Percentiles rank a stretch among this genome's conserved stretches.
Evolutionary conservation across 768 basidiomycete genomes (phyloP).

Genomic region (Daedaleopsis nitida): DNA sequence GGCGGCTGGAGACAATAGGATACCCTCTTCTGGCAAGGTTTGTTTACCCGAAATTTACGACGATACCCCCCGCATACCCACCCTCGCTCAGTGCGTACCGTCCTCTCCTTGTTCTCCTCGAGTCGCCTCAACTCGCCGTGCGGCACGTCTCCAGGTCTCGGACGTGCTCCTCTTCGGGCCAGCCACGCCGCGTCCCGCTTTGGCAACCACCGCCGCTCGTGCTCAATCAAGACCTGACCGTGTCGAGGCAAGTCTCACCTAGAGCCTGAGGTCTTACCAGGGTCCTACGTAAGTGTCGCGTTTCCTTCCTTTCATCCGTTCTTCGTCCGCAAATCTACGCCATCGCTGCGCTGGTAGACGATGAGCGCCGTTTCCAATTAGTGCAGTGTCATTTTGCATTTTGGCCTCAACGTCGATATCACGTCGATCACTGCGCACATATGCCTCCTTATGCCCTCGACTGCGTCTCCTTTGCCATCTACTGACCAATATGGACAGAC

Average conservation of each 20-base stretch:
- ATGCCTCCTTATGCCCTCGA: background rate
- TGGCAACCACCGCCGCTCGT: constrained; percentile 11
- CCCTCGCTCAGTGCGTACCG: constrained; percentile 12
- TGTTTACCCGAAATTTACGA: constrained; percentile 20
- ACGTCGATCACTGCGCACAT: background rate
- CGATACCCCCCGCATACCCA: constrained; percentile 19
- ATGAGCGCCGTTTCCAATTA: background rate
- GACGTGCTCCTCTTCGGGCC: background rate
- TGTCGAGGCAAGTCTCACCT: background rate
- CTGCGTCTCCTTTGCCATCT: background rate
- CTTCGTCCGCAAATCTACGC: background rate
- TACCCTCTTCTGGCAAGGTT: constrained; percentile 17
- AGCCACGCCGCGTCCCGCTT: constrained; percentile 11
- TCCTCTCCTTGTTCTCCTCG: constrained; percentile 7
- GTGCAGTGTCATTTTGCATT: background rate
- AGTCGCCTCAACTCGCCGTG: constrained; percentile 1
- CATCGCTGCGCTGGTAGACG: background rate
- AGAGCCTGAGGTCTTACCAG: no score
- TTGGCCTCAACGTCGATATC: background rate
- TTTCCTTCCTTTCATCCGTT: background rate
- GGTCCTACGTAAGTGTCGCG: constrained; percentile 18
- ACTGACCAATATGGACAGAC: constrained; percentile 3
- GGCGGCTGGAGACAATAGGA: constrained; percentile 19
- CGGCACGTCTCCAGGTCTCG: constrained; percentile 6
- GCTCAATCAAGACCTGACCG: background rate